Evolutionary conservation across 2,329 filamentous ascomycete species (phyloP).

Genomic region (Aspergillus alliaceus): DNA sequence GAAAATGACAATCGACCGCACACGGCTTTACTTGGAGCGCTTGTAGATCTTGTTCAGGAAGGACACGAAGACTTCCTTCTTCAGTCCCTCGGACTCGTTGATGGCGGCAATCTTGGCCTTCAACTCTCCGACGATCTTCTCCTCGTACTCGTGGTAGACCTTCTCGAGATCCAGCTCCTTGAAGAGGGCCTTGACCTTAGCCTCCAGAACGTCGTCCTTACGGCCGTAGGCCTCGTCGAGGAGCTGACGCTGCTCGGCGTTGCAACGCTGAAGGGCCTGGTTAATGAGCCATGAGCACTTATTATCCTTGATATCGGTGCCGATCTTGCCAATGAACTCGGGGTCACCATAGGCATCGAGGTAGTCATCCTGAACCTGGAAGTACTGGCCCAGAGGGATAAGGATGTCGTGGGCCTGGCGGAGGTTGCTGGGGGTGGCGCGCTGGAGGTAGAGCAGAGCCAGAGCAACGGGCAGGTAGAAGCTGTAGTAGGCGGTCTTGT

Average conservation of each 20-base stretch:
- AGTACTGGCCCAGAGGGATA: conserved; percentile 97
- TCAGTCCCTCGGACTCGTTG: conserved; percentile 84
- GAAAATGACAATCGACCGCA: not conserved
- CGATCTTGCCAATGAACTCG: conserved; percentile 93
- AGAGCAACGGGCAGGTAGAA: conserved; percentile 97
- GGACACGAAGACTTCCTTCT: conserved; percentile 83
- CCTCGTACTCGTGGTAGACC: conserved; percentile 85
- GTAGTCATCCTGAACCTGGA: conserved; percentile 98
- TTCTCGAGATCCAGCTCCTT: conserved; percentile 81
- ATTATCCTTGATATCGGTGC: conserved; percentile 98
- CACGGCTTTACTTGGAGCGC: conserved; percentile 73
- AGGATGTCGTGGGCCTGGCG: conserved; percentile 87
- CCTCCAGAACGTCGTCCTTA: conserved; percentile 82
- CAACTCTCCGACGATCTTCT: conserved; percentile 79
- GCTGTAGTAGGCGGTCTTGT: conserved; percentile 99
- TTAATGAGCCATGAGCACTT: conserved; percentile 99
- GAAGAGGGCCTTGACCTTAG: conserved; percentile 83
- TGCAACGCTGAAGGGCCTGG: conserved; percentile 79
- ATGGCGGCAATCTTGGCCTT: conserved; percentile 71
- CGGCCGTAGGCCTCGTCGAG: conserved; percentile 92
- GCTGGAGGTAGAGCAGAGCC: conserved; percentile 78
- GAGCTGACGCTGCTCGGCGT: conserved; percentile 79
- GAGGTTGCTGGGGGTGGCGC: conserved; percentile 85
- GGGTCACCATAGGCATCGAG: conserved; percentile 96
- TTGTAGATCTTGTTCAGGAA: conserved; percentile 99